Base-by-base conservation (phyloP, 202 grass and related monocot species). In the Saccharum hybrid region DNA sequence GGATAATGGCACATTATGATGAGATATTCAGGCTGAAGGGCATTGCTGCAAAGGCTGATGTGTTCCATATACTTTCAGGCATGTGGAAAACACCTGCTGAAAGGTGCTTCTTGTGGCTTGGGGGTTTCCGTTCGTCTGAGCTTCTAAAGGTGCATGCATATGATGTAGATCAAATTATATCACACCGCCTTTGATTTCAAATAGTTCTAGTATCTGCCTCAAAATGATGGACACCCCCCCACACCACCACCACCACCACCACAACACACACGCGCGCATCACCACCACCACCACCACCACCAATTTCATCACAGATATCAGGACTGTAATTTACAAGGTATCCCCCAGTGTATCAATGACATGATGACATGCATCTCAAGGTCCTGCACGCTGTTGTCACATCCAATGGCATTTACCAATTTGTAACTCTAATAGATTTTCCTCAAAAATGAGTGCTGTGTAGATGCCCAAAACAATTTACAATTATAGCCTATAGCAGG, bases 61-160 rank as follows among this genome's bases (percentile, higher is more conserved):
- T 96, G 42, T 96, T 96, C 90, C 93, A 93, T 86, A 90, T 96
- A 57, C 88, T 96, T 75, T 96, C 90, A 80, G 93, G 93, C 85
- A 96, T 96, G 93, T 96, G 93, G 93, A 93, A 96, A 86, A 96
- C 93, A 81, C 93, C 90, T 57, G 93, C 93, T 52, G 93, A 96
- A 88, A 90, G 93, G 45, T 96, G 93, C 77, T 96, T 96, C 82
- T 89, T 96, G 81, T 96, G 93, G 93, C 88, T 93, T 30, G 93
- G 93, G 43, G 93, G 93, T 59, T 96, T 93, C 79, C 93, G 93
- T 85, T 93, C 90, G 6, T 96, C 93, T 69, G 93, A 93, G 84
- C 88, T 96, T 72, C 74, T 96, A 63, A 96, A 96, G 90, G 94
- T 96, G 74, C 72, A 72, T 66, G 8, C 42, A 74, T 82, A 78